Evolutionary conservation across 495 filamentous ascomycete species (phyloP).

Genomic region (Neurospora sp.): DNA sequence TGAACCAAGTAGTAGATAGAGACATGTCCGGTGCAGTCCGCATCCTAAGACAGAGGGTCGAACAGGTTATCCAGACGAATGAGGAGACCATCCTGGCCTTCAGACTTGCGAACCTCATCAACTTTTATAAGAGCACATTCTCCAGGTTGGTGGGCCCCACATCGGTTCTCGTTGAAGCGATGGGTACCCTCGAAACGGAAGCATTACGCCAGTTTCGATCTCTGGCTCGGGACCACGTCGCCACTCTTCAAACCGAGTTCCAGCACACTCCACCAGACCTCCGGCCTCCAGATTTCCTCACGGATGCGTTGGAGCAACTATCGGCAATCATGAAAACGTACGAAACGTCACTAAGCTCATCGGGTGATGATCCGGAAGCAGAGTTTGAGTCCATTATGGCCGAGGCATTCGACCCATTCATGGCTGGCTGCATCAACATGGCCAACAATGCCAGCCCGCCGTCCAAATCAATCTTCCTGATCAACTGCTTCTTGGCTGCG

Average conservation of each 20-base stretch:
- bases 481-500: constrained; percentile 67
- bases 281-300: constrained; percentile 71
- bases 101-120: constrained; percentile 76
- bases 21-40: constrained; percentile 71
- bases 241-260: constrained; percentile 59
- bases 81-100: constrained; percentile 84
- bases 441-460: constrained; percentile 49
- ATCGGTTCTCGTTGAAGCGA: constrained; percentile 59
- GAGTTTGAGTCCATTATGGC: constrained; percentile 74
- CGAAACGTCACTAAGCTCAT: constrained; percentile 61
- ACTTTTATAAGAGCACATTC: constrained; percentile 84
- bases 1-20: constrained; percentile 82
- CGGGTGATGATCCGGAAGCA: constrained; percentile 38
- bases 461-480: constrained; percentile 59
- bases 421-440: constrained; percentile 62
- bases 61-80: constrained; percentile 85
- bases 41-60: constrained; percentile 70
- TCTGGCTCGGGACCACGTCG: constrained; percentile 68
- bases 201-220: constrained; percentile 75
- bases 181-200: constrained; percentile 58
- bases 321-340: constrained; percentile 68
- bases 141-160: constrained; percentile 61
- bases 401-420: constrained; percentile 79
- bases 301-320: constrained; percentile 68
- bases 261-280: constrained; percentile 58